Conservation (phyloP, 2,329 filamentous ascomycete genomes). For the Xylaria sp. region DNA sequence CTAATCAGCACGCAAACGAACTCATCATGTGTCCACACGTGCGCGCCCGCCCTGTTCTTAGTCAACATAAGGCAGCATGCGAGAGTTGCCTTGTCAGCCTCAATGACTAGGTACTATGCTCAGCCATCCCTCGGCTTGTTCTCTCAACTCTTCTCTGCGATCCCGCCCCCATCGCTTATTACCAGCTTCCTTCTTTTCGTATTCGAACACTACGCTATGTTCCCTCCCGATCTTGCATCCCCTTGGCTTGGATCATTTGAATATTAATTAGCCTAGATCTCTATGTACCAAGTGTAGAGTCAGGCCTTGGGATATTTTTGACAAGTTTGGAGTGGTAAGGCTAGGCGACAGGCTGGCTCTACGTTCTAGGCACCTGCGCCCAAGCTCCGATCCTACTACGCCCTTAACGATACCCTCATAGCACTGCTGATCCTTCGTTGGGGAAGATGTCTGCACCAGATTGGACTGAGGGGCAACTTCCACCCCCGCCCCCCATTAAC, state of each 20-base stretch:
- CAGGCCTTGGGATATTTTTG: neutral
- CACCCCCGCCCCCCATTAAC: conserved; percentile 14
- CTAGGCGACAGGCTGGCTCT: conserved; percentile 8
- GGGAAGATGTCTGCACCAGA: conserved; percentile 30
- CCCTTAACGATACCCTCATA: neutral
- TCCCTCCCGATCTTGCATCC: conserved; percentile 6
- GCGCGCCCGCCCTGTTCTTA: conserved; percentile 24
- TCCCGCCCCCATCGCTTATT: conserved; percentile 27
- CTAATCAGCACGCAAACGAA: conserved; percentile 9
- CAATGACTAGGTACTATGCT: conserved; percentile 30
- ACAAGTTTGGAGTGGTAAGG: conserved; percentile 12
- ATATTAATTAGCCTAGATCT: conserved; percentile 15
- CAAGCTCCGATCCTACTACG: neutral
- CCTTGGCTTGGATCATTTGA: neutral
- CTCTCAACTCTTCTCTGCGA: conserved; percentile 14
- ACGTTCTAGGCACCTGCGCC: conserved; percentile 2
- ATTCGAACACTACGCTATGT: conserved; percentile 12
- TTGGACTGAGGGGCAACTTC: conserved; percentile 3
- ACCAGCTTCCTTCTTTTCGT: conserved; percentile 15
- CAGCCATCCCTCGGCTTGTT: conserved; percentile 23
- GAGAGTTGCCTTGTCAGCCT: conserved; percentile 37
- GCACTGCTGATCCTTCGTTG: neutral
- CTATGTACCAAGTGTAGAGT: conserved; percentile 3
- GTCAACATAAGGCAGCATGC: conserved; percentile 16
- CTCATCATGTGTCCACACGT: conserved; percentile 17